Conservation (phyloP, 257 asterid species). For the Lycium barbarum region DNA sequence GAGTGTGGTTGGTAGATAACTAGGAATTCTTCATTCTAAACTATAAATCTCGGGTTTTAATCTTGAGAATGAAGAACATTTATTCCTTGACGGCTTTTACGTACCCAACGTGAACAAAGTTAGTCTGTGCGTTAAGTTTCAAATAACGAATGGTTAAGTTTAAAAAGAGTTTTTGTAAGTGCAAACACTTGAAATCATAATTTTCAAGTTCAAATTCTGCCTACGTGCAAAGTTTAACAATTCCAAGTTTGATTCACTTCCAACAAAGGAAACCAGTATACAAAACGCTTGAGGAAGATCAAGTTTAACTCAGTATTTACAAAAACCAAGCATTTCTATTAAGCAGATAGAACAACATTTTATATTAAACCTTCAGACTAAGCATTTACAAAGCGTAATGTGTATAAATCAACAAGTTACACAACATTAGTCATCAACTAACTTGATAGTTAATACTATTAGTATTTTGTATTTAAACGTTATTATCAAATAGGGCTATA, state of each 20-base stretch:
- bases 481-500: too few species aligned
- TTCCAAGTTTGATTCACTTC: not conserved
- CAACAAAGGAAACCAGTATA: not conserved
- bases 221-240: not conserved
- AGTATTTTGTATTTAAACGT: not conserved
- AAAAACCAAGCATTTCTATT: not conserved
- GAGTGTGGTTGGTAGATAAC: not conserved
- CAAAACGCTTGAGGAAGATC: not conserved
- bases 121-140: not conserved
- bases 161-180: not conserved
- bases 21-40: not conserved
- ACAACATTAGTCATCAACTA: not conserved
- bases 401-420: not conserved
- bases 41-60: not conserved
- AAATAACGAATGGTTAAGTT: not conserved
- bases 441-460: not conserved
- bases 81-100: not conserved
- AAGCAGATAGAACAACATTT: constrained; percentile 10
- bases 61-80: not conserved
- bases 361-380: not conserved
- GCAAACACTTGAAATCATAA: not conserved
- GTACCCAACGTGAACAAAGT: not conserved
- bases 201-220: too few species aligned
- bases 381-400: constrained; percentile 12
- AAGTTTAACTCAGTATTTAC: not conserved